These are phyloP conservation scores for Trichomonas vaginalis DNA, from an alignment of 208 protist genomes.

Conservation along the genomic window DNA sequence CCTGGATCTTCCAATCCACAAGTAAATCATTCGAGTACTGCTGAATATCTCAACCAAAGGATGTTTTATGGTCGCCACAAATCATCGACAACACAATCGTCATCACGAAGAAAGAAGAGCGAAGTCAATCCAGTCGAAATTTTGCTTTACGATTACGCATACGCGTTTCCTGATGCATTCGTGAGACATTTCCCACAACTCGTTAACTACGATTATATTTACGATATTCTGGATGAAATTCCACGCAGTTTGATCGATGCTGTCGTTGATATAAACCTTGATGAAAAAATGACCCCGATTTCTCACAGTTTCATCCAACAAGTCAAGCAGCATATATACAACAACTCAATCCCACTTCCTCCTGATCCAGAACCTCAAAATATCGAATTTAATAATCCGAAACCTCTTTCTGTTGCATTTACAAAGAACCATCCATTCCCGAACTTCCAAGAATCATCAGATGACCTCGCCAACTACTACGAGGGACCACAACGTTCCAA, in stretches of 20 bases:
- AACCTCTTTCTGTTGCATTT: not conserved
- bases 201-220: not conserved
- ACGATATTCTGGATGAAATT: not conserved
- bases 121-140: not conserved
- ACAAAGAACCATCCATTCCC: not conserved
- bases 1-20: too few relatives aligned
- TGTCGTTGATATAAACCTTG: not conserved
- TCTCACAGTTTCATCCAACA: not conserved
- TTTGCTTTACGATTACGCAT: not conserved
- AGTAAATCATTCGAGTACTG: not conserved
- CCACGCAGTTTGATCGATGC: not conserved
- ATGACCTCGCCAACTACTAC: not conserved
- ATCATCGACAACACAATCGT: not conserved
- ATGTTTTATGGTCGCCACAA: not conserved
- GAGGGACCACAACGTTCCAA: not conserved
- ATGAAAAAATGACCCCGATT: not conserved
- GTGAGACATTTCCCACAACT: not conserved
- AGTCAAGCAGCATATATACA: not conserved
- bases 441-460: not conserved
- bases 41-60: not conserved
- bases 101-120: not conserved
- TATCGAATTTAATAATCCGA: not conserved
- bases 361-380: not conserved
- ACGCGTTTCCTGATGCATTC: not conserved
- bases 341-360: not conserved